Evolutionary conservation across 441 rosid species (phyloP).

Genomic region (Pelargonium myrrhifolium): DNA sequence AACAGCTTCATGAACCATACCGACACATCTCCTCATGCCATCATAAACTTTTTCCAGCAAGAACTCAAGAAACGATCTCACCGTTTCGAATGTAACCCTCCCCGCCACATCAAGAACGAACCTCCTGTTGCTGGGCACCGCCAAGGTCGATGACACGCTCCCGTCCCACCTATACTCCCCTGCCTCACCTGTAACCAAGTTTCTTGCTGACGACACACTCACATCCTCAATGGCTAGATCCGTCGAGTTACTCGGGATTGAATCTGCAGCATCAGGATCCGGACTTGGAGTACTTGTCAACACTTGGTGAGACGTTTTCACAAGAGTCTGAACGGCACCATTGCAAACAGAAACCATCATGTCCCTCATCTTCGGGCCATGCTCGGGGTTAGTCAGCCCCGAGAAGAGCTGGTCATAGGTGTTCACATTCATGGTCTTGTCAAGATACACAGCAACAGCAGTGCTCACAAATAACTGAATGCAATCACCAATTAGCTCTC

Average conservation of each 20-base stretch:
- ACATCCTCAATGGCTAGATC: slow-evolving; percentile 6
- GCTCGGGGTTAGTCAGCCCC: slow-evolving; percentile 68
- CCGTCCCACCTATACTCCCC: slow-evolving; percentile 36
- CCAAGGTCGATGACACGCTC: slow-evolving; percentile 47
- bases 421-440: slow-evolving; percentile 57
- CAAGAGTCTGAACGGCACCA: slow-evolving; percentile 53
- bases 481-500: slow-evolving; percentile 53
- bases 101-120: slow-evolving; percentile 65
- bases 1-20: slow-evolving; percentile 27
- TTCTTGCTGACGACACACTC: slow-evolving; percentile 4
- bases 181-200: slow-evolving; percentile 13
- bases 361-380: slow-evolving; percentile 39
- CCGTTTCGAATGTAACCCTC: slow-evolving; percentile 53
- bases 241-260: slow-evolving; percentile 15
- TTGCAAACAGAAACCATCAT: slow-evolving; percentile 47
- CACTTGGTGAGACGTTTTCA: slow-evolving; percentile 55
- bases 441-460: slow-evolving; percentile 72
- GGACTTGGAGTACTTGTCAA: slow-evolving; percentile 20
- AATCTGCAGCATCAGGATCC: slow-evolving; percentile 6
- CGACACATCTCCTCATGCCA: slow-evolving; percentile 34
- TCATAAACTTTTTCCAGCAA: slow-evolving; percentile 38
- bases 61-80: slow-evolving; percentile 53
- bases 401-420: slow-evolving; percentile 51
- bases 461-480: slow-evolving; percentile 67
- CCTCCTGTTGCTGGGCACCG: slow-evolving; percentile 56